Evolutionary conservation across 768 basidiomycete genomes (phyloP).

Genomic region (Lactifluus pinguis): DNA sequence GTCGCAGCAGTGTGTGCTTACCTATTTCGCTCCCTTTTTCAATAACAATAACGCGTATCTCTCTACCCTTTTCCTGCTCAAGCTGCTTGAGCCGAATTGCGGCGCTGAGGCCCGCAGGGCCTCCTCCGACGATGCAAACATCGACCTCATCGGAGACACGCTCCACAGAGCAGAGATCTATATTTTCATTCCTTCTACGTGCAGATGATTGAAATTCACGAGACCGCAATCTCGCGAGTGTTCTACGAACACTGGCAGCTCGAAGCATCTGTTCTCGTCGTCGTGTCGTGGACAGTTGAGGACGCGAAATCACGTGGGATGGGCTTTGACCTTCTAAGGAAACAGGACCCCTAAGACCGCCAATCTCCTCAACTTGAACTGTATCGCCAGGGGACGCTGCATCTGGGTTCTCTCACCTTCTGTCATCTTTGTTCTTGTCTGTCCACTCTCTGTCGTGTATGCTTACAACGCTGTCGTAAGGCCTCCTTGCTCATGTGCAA

Average conservation of each 20-base stretch:
- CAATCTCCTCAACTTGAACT: no score
- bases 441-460: no score
- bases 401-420: no score
- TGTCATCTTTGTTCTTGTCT: no score
- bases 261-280: slow-evolving; percentile 8
- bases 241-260: neutral
- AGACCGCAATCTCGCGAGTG: neutral
- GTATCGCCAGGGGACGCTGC: no score
- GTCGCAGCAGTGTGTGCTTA: slow-evolving; percentile 30
- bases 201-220: slow-evolving; percentile 24
- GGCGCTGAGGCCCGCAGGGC: slow-evolving; percentile 92
- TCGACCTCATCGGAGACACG: slow-evolving; percentile 88
- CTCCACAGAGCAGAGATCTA: slow-evolving; percentile 58
- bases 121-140: slow-evolving; percentile 94
- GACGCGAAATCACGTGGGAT: slow-evolving; percentile 12
- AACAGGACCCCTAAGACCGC: slow-evolving; percentile 5
- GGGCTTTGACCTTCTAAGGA: no score
- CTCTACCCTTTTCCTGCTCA: slow-evolving; percentile 66
- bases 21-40: slow-evolving; percentile 95
- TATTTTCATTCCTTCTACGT: slow-evolving; percentile 27
- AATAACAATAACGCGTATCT: slow-evolving; percentile 84
- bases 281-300: no score
- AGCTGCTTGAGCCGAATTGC: slow-evolving; percentile 94
- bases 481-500: no score
- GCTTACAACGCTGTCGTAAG: no score